A percentile compares a stretch with the other conserved stretches of the same genome.
phyloP scores from a whole-genome alignment of 108 stramenopile species.

The Hondaea fermentalgiana region DNA sequence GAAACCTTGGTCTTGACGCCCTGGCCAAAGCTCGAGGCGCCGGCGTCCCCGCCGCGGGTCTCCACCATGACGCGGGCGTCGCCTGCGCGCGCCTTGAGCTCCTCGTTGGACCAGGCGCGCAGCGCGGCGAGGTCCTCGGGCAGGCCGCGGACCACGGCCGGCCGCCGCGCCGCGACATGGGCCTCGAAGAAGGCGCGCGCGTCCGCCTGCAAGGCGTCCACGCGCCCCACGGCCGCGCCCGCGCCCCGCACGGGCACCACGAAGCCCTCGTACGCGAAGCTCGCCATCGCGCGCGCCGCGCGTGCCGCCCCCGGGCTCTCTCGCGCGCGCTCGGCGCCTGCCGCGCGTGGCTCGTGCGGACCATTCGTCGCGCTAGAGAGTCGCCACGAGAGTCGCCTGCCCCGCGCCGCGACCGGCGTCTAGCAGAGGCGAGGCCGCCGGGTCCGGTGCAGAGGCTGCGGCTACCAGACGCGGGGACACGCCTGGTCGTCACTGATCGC shows the following conservation, averaged over 20 bases:
- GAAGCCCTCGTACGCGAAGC: not conserved
- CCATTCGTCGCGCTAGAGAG: no score
- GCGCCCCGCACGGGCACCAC: not conserved
- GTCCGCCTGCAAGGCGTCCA: not conserved
- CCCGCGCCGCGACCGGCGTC: no score
- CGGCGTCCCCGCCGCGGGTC: not conserved
- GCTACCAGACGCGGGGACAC: no score
- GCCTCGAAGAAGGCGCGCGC: not conserved
- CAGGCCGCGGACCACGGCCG: not conserved
- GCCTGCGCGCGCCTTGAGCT: not conserved
- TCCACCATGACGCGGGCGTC: not conserved
- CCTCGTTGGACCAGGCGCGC: not conserved
- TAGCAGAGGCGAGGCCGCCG: no score
- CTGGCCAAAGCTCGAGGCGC: not conserved
- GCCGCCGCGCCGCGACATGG: not conserved
- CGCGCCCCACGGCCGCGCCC: not conserved
- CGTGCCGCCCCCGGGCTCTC: no score
- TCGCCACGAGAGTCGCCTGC: no score
- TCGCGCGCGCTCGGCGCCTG: no score
- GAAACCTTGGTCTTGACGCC: not conserved
- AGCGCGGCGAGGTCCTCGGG: slow-evolving; percentile 6
- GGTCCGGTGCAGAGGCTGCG: no score
- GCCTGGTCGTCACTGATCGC: no score
- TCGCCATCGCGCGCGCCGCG: no score
- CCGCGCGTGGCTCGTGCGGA: no score